Evolutionary conservation across 148 eudicot genomes (phyloP).

Genomic region (Cornus suecica): DNA sequence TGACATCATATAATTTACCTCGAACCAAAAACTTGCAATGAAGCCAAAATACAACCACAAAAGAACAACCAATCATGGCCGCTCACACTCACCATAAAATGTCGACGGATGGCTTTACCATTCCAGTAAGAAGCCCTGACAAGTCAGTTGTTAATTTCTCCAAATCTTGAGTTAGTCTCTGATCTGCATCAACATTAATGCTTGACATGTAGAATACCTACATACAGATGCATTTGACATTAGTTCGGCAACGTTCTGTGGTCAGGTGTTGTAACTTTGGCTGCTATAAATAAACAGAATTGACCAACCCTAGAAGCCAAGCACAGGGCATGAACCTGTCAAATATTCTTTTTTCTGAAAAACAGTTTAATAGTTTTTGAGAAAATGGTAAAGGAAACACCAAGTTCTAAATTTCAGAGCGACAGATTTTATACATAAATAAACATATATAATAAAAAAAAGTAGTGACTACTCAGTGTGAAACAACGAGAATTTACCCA

Average conservation of each 20-base stretch:
- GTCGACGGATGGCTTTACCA: constrained; percentile 98
- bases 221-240: constrained; percentile 4
- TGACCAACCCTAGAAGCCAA: constrained; percentile 12
- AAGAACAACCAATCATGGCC: neutral
- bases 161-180: constrained; percentile 86
- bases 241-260: neutral
- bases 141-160: constrained; percentile 89
- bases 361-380: neutral
- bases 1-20: neutral
- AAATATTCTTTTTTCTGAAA: neutral
- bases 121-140: constrained; percentile 91
- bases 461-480: neutral
- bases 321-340: neutral
- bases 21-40: neutral
- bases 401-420: neutral
- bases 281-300: neutral
- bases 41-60: neutral
- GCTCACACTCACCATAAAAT: constrained; percentile 67
- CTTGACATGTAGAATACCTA: constrained; percentile 84
- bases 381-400: neutral
- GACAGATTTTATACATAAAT: no score
- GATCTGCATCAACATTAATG: constrained; percentile 82
- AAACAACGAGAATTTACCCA: constrained; percentile 12
- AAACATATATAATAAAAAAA: no score
- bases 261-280: neutral